phyloP scores from a whole-genome alignment of 768 basidiomycete genomes.

The Collybia mongolica region DNA sequence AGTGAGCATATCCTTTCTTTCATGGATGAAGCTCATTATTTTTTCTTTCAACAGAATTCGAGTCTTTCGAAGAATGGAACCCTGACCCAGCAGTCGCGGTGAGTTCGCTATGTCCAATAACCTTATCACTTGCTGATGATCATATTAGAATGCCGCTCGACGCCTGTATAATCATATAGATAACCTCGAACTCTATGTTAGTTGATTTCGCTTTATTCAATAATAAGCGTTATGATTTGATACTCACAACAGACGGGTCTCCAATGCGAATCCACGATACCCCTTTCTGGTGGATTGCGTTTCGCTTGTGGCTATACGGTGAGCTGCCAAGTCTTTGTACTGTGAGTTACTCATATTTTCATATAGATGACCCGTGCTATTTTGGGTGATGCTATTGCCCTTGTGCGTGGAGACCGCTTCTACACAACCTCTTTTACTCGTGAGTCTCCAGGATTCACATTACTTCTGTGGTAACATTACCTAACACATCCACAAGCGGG shows the following conservation, averaged over 20 bases:
- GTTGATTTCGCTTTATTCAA: background rate
- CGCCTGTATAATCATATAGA: slow-evolving; percentile 27
- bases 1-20: background rate
- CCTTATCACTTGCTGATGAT: background rate
- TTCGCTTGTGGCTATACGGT: slow-evolving; percentile 26
- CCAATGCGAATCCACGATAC: slow-evolving; percentile 26
- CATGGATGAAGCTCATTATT: background rate
- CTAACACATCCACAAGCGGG: slow-evolving; percentile 25
- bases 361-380: slow-evolving; percentile 42
- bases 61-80: slow-evolving; percentile 51
- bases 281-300: slow-evolving; percentile 18
- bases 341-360: background rate
- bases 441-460: slow-evolving; percentile 16
- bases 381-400: slow-evolving; percentile 48
- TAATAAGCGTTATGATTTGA: background rate
- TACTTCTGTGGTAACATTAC: too few relatives aligned
- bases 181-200: slow-evolving; percentile 29
- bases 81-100: slow-evolving; percentile 40
- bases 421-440: slow-evolving; percentile 50
- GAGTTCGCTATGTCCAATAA: slow-evolving; percentile 8
- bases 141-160: slow-evolving; percentile 16
- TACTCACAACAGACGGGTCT: slow-evolving; percentile 15
- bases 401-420: slow-evolving; percentile 52
- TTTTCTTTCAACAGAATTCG: slow-evolving; percentile 26
- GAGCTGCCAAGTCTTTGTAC: background rate